Evolutionary conservation across 352 stramenopile genomes (phyloP), one percentile per base, ranked within the genome.

Genomic region (Blastocystis hominis): DNA sequence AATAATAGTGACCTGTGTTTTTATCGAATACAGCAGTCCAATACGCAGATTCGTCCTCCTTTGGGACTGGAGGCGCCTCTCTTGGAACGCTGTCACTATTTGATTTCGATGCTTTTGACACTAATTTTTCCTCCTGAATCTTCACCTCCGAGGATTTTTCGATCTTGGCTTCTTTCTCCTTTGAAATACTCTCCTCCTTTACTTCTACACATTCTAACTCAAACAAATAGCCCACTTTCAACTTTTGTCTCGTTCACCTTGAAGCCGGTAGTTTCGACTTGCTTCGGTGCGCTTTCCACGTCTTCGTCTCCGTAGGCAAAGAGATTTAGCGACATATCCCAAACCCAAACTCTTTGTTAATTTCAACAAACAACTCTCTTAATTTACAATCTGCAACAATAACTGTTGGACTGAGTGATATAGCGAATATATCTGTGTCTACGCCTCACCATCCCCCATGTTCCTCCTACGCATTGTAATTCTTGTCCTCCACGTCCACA

Each of bases 351-450:
- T 77, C 34, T 56, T 56, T 59, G 34, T 20, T 17, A 77, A 5
- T 38, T 61, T 7, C 66, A 77, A 77, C 66, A 77, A 77, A 76
- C 46, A 87, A 7, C 34, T 3, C 20, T 36, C 24, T 53, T 66
- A 53, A 63, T 20, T 92, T 96, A 98, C 90, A 98, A 94, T 87
- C 95, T 92, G 91, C 95, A 98, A 77, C 98, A 95, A 92, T 98
- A 98, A 54, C 94, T 97, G 90, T 91, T 97, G 86, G 94, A 97
- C 91, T 98, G 95, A 81, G 96, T 98, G 63, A 98, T 96, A 91
- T 99, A 98, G 89, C 96, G 93, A 70, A 99, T 95, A 95, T 96
- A 99, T 90, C 96, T 70, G 62, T 70, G 62, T 20, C 62, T 70
- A 70, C 62, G 46, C 62, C 10, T 70, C 10, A 70, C 42, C 42